Evolutionary conservation across 345 rosid species (phyloP).

Genomic region (Aegle marmelos): DNA sequence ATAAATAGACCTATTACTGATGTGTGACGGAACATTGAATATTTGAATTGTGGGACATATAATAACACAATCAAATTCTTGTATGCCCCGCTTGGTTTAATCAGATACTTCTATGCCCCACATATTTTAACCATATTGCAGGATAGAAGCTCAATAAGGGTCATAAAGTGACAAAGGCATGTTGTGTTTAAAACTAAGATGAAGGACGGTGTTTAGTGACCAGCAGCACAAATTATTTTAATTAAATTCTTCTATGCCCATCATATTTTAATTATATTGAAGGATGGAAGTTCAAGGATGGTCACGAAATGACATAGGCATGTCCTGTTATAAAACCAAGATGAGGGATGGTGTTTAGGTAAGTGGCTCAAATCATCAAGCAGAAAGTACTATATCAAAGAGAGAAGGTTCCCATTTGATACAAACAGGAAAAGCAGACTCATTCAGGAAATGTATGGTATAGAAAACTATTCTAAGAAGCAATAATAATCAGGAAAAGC

Average conservation of each 20-base stretch:
- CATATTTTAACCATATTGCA: not conserved
- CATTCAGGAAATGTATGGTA: not conserved
- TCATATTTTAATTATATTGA: not conserved
- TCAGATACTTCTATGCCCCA: too few species aligned
- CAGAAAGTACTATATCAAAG: not conserved
- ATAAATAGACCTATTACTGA: too few species aligned
- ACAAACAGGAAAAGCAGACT: not conserved
- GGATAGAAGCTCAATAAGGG: not conserved
- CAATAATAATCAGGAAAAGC: not conserved
- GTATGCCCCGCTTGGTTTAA: not conserved
- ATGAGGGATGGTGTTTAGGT: not conserved
- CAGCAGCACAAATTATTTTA: not conserved
- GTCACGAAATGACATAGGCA: too few species aligned
- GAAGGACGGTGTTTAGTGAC: not conserved
- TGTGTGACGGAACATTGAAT: too few species aligned
- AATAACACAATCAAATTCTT: too few species aligned
- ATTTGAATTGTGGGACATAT: too few species aligned
- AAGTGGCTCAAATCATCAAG: not conserved
- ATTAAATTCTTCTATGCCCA: not conserved
- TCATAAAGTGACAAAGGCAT: too few species aligned
- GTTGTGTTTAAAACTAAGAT: not conserved
- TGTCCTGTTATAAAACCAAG: not conserved
- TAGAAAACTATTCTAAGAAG: not conserved
- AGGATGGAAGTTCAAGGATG: not conserved
- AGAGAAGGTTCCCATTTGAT: not conserved